phyloP scores from a whole-genome alignment of 2,329 filamentous ascomycete genomes.

The Claviceps citrina region DNA sequence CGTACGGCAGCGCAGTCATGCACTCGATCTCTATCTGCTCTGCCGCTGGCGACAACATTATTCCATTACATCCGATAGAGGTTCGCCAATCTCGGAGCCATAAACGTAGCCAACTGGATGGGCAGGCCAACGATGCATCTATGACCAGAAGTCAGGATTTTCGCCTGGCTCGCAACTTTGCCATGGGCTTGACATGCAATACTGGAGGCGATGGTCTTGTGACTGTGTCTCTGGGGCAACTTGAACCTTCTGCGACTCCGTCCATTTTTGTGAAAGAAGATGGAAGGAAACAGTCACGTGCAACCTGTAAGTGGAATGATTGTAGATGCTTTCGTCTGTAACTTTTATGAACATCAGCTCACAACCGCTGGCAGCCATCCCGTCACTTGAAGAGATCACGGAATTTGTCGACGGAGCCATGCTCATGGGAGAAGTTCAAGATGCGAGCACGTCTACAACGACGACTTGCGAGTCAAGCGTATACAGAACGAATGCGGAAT shows the following conservation, averaged over 20 bases:
- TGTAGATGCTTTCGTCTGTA: background rate
- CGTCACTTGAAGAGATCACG: background rate
- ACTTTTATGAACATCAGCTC: background rate
- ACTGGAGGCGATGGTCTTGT: constrained; percentile 19
- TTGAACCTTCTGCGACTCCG: constrained; percentile 8
- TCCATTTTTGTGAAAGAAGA: background rate
- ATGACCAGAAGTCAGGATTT: constrained; percentile 3
- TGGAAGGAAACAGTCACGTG: background rate
- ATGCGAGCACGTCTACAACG: background rate
- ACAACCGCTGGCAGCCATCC: background rate
- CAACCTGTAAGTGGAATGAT: constrained; percentile 1
- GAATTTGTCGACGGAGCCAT: background rate
- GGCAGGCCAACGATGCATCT: background rate
- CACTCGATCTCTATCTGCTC: constrained; percentile 15
- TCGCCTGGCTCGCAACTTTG: constrained; percentile 11
- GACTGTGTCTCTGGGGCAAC: constrained; percentile 13
- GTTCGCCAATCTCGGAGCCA: constrained; percentile 5
- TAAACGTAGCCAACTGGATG: constrained; percentile 3
- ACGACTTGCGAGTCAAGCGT: constrained; percentile 1
- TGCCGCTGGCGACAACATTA: constrained; percentile 13
- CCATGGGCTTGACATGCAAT: constrained; percentile 15
- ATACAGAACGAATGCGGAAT: background rate
- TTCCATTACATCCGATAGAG: constrained; percentile 17
- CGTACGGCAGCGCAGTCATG: constrained; percentile 18
- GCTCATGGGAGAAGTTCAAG: background rate